These are phyloP conservation scores for Erucastrum elatum DNA, from an alignment of 345 rosid species.

Conservation along the genomic window DNA sequence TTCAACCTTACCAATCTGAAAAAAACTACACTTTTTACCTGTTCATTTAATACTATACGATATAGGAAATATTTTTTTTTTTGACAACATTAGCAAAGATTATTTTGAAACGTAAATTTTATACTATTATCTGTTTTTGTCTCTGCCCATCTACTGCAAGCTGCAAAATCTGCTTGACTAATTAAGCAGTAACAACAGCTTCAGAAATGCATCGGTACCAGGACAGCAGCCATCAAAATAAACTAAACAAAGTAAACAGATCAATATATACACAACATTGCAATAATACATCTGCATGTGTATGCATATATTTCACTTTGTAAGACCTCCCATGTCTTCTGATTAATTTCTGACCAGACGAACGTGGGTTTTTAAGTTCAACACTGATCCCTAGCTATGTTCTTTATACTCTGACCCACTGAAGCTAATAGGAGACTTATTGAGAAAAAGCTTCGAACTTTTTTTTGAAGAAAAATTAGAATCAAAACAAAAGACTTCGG, in stretches of 20 bases:
- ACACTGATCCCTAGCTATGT: constrained; percentile 37
- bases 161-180: constrained; percentile 36
- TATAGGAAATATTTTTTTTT: background rate
- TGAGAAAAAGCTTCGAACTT: constrained; percentile 1
- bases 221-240: constrained; percentile 32
- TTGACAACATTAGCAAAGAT: background rate
- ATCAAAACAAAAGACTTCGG: background rate
- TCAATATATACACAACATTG: constrained; percentile 6
- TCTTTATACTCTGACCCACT: constrained; percentile 21
- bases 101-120: background rate
- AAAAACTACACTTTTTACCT: background rate
- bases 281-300: background rate
- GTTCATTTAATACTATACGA: background rate
- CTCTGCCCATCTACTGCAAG: constrained; percentile 36
- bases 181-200: constrained; percentile 32
- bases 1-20: constrained; percentile 16
- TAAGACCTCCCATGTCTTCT: constrained; percentile 35
- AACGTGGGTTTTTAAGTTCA: constrained; percentile 27
- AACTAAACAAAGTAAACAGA: constrained; percentile 20
- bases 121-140: background rate
- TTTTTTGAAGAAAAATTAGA: background rate
- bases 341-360: constrained; percentile 31
- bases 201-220: constrained; percentile 34
- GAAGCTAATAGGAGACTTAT: constrained; percentile 16
- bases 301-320: background rate